These are phyloP conservation scores for Bifiguratus adelaidae DNA, from an alignment of 192 early-diverging fungal species.

Conservation along the genomic window DNA sequence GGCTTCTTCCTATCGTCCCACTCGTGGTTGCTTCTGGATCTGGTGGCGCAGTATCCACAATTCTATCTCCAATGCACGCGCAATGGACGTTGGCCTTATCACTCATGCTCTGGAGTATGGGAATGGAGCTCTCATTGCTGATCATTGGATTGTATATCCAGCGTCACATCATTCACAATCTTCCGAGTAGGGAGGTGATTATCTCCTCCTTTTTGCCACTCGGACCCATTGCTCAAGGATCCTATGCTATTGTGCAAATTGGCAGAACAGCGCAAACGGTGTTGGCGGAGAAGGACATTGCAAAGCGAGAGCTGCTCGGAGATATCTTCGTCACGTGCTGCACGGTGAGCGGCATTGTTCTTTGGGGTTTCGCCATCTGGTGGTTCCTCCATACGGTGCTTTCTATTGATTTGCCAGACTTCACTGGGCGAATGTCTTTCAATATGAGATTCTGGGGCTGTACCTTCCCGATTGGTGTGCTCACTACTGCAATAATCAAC, in stretches of 20 bases:
- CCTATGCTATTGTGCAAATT: constrained; percentile 33
- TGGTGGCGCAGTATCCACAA: constrained; percentile 20
- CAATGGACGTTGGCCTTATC: constrained; percentile 21
- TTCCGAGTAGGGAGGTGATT: constrained; percentile 39
- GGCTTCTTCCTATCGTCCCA: constrained; percentile 38
- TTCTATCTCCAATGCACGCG: too few relatives aligned
- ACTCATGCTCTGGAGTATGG: constrained; percentile 34
- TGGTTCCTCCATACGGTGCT: constrained; percentile 28
- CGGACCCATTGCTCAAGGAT: constrained; percentile 36
- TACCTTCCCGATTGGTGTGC: constrained; percentile 37
- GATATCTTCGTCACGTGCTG: constrained; percentile 17
- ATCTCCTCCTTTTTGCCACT: constrained; percentile 33
- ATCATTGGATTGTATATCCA: constrained; percentile 32
- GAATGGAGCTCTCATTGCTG: constrained; percentile 25
- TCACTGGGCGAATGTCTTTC: constrained; percentile 23
- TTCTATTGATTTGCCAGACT: constrained; percentile 15
- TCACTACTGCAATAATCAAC: constrained; percentile 13
- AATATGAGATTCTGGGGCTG: constrained; percentile 49
- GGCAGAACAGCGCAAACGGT: constrained; percentile 21
- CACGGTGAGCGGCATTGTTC: constrained; percentile 18
- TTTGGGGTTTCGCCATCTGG: constrained; percentile 36
- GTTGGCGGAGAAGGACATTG: constrained; percentile 10
- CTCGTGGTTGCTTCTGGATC: constrained; percentile 30
- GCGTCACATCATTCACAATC: constrained; percentile 27
- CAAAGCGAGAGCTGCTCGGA: constrained; percentile 17